phyloP scores from a whole-genome alignment of 768 basidiomycete genomes.

The Lactarius akahatsu region DNA sequence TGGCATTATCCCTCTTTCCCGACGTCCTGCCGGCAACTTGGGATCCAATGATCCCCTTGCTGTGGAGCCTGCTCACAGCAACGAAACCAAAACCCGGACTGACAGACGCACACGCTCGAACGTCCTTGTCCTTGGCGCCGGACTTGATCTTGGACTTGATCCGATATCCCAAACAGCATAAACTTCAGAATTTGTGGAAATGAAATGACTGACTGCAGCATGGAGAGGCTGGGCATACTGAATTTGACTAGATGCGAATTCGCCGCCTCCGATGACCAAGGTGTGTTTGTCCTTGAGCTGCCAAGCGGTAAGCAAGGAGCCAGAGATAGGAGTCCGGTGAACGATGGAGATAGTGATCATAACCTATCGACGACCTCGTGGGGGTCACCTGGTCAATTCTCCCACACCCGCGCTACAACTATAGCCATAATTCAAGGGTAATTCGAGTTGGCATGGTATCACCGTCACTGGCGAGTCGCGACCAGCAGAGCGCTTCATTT shows the following conservation, averaged over 20 bases:
- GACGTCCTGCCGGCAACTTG: no score
- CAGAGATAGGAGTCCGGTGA: constrained; percentile 28
- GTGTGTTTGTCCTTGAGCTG: constrained; percentile 82
- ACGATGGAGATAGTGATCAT: neutral
- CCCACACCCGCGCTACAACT: neutral
- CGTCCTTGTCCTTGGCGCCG: no score
- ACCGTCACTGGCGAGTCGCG: no score
- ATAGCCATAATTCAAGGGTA: neutral
- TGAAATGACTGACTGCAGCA: constrained; percentile 72
- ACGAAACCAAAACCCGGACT: no score
- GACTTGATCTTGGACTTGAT: no score
- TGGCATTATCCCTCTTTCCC: no score
- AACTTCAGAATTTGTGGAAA: constrained; percentile 43
- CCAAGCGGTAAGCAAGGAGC: constrained; percentile 89
- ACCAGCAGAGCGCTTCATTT: neutral
- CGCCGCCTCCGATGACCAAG: constrained; percentile 91
- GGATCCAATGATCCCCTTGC: no score
- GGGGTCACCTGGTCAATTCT: no score
- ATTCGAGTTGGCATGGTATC: neutral
- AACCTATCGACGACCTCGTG: neutral
- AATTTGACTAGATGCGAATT: constrained; percentile 85
- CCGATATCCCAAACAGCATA: no score
- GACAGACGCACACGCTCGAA: no score
- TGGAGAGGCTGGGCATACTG: constrained; percentile 62
- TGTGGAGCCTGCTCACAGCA: no score